Percentiles rank a stretch among this genome's conserved stretches.
These are phyloP conservation scores for Leccinum variicolor DNA, from an alignment of 768 basidiomycete species.

Conservation along the genomic window DNA sequence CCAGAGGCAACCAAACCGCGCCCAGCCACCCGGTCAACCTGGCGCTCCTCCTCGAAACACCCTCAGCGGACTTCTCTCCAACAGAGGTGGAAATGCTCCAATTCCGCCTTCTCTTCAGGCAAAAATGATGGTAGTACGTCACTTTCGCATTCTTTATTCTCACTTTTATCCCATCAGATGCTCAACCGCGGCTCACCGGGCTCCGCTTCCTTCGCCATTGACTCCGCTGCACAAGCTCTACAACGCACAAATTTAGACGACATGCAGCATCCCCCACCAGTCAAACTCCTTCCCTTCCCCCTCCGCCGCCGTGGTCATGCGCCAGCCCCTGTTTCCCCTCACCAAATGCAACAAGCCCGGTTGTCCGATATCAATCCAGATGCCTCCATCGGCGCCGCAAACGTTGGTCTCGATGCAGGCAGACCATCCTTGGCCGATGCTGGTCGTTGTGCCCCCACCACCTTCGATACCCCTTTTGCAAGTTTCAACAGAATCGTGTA, in stretches of 20 bases:
- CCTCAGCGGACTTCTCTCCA: slow-evolving; percentile 42
- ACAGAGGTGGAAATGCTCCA: slow-evolving; percentile 49
- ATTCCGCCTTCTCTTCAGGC: slow-evolving; percentile 89
- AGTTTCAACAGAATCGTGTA: slow-evolving; percentile 98
- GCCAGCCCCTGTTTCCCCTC: slow-evolving; percentile 38
- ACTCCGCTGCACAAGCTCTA: slow-evolving; percentile 37
- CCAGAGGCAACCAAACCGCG: no score
- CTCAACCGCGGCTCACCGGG: slow-evolving; percentile 38
- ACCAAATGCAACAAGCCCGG: slow-evolving; percentile 47
- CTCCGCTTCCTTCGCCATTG: slow-evolving; percentile 31
- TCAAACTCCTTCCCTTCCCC: slow-evolving; percentile 35
- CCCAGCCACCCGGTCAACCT: slow-evolving; percentile 14
- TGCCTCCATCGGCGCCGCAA: slow-evolving; percentile 52
- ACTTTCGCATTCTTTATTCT: slow-evolving; percentile 2
- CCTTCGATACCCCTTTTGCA: slow-evolving; percentile 76
- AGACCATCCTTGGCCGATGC: slow-evolving; percentile 51
- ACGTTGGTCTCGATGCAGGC: slow-evolving; percentile 70
- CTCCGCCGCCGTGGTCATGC: slow-evolving; percentile 22
- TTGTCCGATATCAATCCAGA: slow-evolving; percentile 54
- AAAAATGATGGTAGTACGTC: slow-evolving; percentile 84
- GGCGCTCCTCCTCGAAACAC: slow-evolving; percentile 23
- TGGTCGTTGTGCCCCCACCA: slow-evolving; percentile 34
- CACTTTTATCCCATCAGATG: slow-evolving; percentile 37
- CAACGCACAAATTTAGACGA: slow-evolving; percentile 33
- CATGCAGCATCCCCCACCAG: slow-evolving; percentile 31